Base-by-base conservation (phyloP, 257 asterid species). In the Solanum sejunctum region DNA sequence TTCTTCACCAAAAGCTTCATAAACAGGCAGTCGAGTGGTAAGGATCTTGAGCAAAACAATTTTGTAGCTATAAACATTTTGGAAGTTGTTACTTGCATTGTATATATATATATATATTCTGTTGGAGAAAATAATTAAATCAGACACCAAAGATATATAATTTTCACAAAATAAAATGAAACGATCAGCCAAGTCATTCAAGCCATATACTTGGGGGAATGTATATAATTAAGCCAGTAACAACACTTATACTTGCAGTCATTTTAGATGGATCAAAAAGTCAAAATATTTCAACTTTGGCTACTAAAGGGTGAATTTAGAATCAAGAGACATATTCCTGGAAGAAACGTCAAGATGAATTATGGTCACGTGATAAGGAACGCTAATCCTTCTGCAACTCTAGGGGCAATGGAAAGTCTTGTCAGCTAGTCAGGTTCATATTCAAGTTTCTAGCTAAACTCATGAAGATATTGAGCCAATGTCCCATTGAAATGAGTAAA, bases 151-250 rank as follows among this genome's bases (percentile, higher is more conserved):
- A 32, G 6, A 69, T 5, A 23, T 36, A 17, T 36, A 69, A 26
- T 28, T 66, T 63, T 17, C 18, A 63, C 20, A 66, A 28, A 12
- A 60, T n/a, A 26, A 64, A 64, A 17, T 8, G 36, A 66, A 4
- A 8, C 2, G 47, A 69, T 69, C 17, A 41, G 43, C 52, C 5
- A 57, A n/a, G 16, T 51, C 61, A 32, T 32, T 32, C 36, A 32
- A 32, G 3, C 36, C 36, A 32, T 32, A 32, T 32, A 96, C 99
- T 98, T 88, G 99, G 99, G 71, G 98, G 99, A 85, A 96, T 95
- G 83, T 96, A 96, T 73, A 98, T 98, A 77, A 96, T 95, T 20
- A 98, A 96, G 72, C 99, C 98, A 41, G 98, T 98, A 85, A 96
- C 98, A 10, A 98, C 98, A 55, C 98, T 95, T 85, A 96, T 95